Evolutionary conservation across 2,329 filamentous ascomycete genomes (phyloP), one percentile per base, ranked within the genome.

Genomic region (Coniochaeta pulveracea): DNA sequence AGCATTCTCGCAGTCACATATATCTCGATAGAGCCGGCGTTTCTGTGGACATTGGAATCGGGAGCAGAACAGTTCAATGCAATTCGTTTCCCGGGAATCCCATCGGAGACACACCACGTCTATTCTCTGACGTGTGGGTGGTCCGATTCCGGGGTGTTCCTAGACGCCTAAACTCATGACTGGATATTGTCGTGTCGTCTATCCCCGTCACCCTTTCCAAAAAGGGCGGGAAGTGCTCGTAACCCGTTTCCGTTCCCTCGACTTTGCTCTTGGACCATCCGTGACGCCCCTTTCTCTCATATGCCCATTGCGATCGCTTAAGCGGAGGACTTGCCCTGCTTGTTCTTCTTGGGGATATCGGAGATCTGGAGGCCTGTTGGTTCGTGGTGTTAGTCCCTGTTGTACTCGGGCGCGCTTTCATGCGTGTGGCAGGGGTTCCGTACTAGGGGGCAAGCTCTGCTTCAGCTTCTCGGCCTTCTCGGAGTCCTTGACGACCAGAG

Each of bases 391-490:
- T 16, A 31, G 28, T 18, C 21, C 8, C n/a, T n/a, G n/a, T n/a
- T n/a, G n/a, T n/a, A 31, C 5, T 14, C 17, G 11, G 6, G 11
- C 8, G 19, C 3, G 24, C 15, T 26, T 17, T 6, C 4, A 14
- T 3, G 11, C 18, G 4, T 18, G 28, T 12, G 28, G 6, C 18
- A 15, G 26, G 12, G 19, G 27, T 28, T 17, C 69, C 85, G 56
- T 88, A 98, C 91, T 84, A 55, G 91, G 93, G 57, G 91, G 93
- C 47, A 98, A 76, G 63, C 79, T 86, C 78, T 96, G 89, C 86
- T 95, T 96, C 52, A 98, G 80, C 84, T 98, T 98, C 74, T 96
- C 91, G 66, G 89, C 93, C 85, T 96, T 96, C 63, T 95, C 91
- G 58, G 78, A 76, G 71, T 98, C 91, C 80, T 94, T 95, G 57